These are phyloP conservation scores for Aspergillus tubingensis DNA, from an alignment of 2,329 filamentous ascomycete genomes.

Conservation along the genomic window DNA sequence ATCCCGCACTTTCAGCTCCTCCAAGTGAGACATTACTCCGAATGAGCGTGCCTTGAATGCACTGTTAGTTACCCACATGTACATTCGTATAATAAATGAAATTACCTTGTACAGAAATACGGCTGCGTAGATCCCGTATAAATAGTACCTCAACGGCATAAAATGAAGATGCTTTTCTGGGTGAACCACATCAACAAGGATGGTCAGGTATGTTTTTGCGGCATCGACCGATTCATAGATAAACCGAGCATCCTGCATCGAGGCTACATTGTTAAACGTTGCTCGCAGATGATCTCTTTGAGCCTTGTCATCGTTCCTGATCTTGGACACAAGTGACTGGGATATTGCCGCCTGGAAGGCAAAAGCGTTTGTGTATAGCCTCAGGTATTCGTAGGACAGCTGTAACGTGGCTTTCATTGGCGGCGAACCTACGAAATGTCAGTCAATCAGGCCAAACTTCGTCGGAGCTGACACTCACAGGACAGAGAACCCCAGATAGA, in stretches of 20 bases:
- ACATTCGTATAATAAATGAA: background rate
- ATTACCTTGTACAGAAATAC: slow-evolving; percentile 65
- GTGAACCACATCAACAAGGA: slow-evolving; percentile 61
- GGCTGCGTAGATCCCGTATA: slow-evolving; percentile 64
- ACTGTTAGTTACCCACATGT: background rate
- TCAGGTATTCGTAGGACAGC: slow-evolving; percentile 71
- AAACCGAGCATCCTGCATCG: slow-evolving; percentile 64
- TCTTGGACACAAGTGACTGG: slow-evolving; percentile 49
- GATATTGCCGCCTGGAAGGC: slow-evolving; percentile 71
- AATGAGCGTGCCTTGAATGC: slow-evolving; percentile 55
- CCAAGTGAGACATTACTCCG: slow-evolving; percentile 58
- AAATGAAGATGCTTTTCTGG: slow-evolving; percentile 61
- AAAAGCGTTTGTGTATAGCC: slow-evolving; percentile 74
- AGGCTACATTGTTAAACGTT: slow-evolving; percentile 57
- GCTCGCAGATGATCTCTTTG: slow-evolving; percentile 45
- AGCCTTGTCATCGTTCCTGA: slow-evolving; percentile 36
- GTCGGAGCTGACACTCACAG: slow-evolving; percentile 48
- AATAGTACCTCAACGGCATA: slow-evolving; percentile 65
- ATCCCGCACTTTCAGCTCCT: slow-evolving; percentile 58
- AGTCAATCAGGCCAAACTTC: slow-evolving; percentile 8
- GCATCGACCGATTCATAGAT: slow-evolving; percentile 68
- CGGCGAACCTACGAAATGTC: slow-evolving; percentile 54
- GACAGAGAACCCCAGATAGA: slow-evolving; percentile 67
- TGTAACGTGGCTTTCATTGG: slow-evolving; percentile 68
- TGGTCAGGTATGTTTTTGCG: slow-evolving; percentile 62